Evolutionary conservation across 352 stramenopile species (phyloP).

Genomic region (Pythium folliculosum): DNA sequence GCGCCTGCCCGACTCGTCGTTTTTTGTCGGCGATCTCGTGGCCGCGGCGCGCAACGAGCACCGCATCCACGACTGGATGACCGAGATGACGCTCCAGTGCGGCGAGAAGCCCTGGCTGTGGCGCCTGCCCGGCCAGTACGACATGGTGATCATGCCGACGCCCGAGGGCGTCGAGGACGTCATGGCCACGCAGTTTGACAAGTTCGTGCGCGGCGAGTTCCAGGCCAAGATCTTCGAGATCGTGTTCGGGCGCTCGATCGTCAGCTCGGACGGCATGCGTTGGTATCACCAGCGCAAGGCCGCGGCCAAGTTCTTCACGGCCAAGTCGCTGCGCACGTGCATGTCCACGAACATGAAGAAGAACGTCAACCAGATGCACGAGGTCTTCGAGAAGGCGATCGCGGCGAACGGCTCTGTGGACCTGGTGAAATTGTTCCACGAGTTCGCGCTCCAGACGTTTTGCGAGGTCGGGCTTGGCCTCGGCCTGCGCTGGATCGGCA

Average conservation of each 20-base stretch:
- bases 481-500: slow-evolving; percentile 41
- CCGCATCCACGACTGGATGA: slow-evolving; percentile 55
- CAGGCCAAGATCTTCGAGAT: slow-evolving; percentile 23
- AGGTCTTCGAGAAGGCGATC: slow-evolving; percentile 19
- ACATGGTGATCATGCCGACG: slow-evolving; percentile 26
- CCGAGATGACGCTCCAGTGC: slow-evolving; percentile 17
- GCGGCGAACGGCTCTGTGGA: slow-evolving; percentile 7
- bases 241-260: slow-evolving; percentile 29
- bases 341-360: slow-evolving; percentile 24
- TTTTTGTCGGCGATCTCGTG: slow-evolving; percentile 47
- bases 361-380: slow-evolving; percentile 23
- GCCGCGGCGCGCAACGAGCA: slow-evolving; percentile 31
- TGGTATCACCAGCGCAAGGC: slow-evolving; percentile 40
- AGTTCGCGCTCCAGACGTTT: slow-evolving; percentile 59
- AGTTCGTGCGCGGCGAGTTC: slow-evolving; percentile 31
- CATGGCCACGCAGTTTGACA: slow-evolving; percentile 34
- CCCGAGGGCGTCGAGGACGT: slow-evolving; percentile 36
- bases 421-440: slow-evolving; percentile 39
- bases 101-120: slow-evolving; percentile 31
- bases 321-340: slow-evolving; percentile 25
- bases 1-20: slow-evolving; percentile 1
- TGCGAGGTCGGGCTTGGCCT: slow-evolving; percentile 50
- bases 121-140: slow-evolving; percentile 17
- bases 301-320: slow-evolving; percentile 35
- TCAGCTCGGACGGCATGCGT: slow-evolving; percentile 28